phyloP scores from a whole-genome alignment of 108 stramenopile species.

The Fragilaria crotonensis region DNA sequence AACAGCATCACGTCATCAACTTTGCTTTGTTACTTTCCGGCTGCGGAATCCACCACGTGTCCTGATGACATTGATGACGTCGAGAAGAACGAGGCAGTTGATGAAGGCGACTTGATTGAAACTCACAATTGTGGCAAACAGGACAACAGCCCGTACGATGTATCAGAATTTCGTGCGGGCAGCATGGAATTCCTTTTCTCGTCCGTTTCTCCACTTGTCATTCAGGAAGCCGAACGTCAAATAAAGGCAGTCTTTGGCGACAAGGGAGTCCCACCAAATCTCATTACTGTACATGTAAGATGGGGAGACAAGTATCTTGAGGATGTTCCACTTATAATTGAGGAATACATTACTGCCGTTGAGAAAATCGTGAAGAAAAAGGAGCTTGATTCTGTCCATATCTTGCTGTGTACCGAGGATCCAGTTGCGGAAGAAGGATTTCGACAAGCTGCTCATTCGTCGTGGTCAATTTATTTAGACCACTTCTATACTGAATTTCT shows the following conservation, averaged over 20 bases:
- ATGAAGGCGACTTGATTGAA: neutral
- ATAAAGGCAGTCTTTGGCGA: slow-evolving; percentile 22
- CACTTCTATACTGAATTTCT: slow-evolving; percentile 27
- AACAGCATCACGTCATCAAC: slow-evolving; percentile 8
- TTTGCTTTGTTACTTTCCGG: slow-evolving; percentile 38
- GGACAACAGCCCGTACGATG: neutral
- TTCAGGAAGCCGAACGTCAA: slow-evolving; percentile 55
- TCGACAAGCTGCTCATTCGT: slow-evolving; percentile 14
- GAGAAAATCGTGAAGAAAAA: neutral
- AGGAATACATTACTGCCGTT: slow-evolving; percentile 47
- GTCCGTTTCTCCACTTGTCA: slow-evolving; percentile 27
- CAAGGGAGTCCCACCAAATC: slow-evolving; percentile 19
- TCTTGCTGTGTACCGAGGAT: slow-evolving; percentile 57
- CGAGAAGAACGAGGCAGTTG: neutral
- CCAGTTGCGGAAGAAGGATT: slow-evolving; percentile 34
- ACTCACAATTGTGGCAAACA: too few species aligned
- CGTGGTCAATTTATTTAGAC: slow-evolving; percentile 30
- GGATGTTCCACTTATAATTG: slow-evolving; percentile 33
- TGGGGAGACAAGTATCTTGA: slow-evolving; percentile 65
- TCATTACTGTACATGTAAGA: slow-evolving; percentile 56
- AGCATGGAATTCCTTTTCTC: slow-evolving; percentile 48
- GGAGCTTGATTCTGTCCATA: slow-evolving; percentile 12
- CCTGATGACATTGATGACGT: slow-evolving; percentile 14
- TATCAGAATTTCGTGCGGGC: slow-evolving; percentile 22
- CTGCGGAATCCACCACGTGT: slow-evolving; percentile 31